Conservation (phyloP, 768 basidiomycete genomes). For the Collybia sp. region DNA sequence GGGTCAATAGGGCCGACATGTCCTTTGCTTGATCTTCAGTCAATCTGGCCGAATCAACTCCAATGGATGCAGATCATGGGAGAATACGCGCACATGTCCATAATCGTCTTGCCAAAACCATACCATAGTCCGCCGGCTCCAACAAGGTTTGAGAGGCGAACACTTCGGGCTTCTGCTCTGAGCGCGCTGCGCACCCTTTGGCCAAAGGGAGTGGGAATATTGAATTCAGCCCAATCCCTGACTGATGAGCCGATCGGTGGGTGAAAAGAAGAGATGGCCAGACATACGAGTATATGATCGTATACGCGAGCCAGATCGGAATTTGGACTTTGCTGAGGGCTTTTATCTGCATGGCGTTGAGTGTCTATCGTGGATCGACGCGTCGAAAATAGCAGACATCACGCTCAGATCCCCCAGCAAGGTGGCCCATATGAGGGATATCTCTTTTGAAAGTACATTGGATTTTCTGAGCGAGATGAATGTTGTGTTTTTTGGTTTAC, state of each 20-base stretch:
- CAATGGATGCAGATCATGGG: background rate
- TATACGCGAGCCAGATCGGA: slow-evolving; percentile 90
- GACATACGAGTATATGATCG: slow-evolving; percentile 72
- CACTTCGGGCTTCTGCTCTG: slow-evolving; percentile 83
- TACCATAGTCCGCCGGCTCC: slow-evolving; percentile 92
- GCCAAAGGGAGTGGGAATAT: slow-evolving; percentile 75
- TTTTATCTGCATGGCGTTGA: slow-evolving; percentile 53
- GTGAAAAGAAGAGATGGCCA: background rate
- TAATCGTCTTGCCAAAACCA: slow-evolving; percentile 82
- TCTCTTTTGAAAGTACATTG: slow-evolving; percentile 90
- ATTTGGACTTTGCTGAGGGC: slow-evolving; percentile 72
- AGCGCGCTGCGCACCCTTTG: slow-evolving; percentile 79
- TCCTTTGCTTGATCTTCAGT: slow-evolving; percentile 70
- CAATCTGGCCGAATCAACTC: slow-evolving; percentile 42
- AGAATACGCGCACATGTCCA: slow-evolving; percentile 63
- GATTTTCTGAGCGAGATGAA: slow-evolving; percentile 56
- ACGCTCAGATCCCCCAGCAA: slow-evolving; percentile 80
- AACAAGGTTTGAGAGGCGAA: slow-evolving; percentile 77
- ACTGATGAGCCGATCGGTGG: background rate
- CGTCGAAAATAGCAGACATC: slow-evolving; percentile 49
- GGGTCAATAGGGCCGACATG: slow-evolving; percentile 67
- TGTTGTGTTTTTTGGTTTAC: background rate
- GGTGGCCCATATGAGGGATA: slow-evolving; percentile 82
- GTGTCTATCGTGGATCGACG: slow-evolving; percentile 1
- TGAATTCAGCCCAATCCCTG: slow-evolving; percentile 87